Evolutionary conservation across 345 rosid species (phyloP).

Genomic region (Carallia brachiata): DNA sequence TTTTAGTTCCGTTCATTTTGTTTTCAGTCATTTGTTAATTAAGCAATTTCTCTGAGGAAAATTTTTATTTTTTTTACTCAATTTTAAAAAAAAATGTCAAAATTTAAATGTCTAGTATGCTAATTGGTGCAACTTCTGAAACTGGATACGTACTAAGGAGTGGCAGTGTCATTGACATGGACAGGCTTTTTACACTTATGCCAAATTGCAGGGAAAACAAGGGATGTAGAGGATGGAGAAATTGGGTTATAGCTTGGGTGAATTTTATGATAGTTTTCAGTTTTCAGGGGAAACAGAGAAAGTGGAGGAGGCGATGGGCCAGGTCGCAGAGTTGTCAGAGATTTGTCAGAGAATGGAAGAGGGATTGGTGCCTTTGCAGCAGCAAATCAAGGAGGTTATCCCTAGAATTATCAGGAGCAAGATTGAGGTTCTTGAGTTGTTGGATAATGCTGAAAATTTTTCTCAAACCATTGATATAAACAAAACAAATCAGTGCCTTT

Average conservation of each 20-base stretch:
- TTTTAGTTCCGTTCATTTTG: no score
- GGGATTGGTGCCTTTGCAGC: slow-evolving; percentile 79
- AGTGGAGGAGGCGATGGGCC: slow-evolving; percentile 47
- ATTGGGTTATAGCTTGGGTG: slow-evolving; percentile 56
- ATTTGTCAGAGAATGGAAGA: slow-evolving; percentile 73
- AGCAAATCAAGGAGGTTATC: slow-evolving; percentile 87
- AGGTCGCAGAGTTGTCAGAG: slow-evolving; percentile 72
- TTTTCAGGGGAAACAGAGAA: slow-evolving; percentile 68
- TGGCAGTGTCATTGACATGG: no score
- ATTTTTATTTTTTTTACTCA: no score
- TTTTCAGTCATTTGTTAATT: no score
- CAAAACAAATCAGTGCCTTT: neutral
- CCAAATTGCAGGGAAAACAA: slow-evolving; percentile 53
- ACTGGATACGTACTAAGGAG: no score
- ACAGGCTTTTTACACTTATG: neutral
- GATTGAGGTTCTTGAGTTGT: slow-evolving; percentile 59
- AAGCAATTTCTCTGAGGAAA: no score
- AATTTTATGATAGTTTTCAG: slow-evolving; percentile 64
- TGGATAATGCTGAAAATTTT: slow-evolving; percentile 57
- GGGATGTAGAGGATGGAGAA: slow-evolving; percentile 89
- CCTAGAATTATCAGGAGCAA: slow-evolving; percentile 92
- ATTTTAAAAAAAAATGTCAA: no score
- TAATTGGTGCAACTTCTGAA: no score
- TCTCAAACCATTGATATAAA: slow-evolving; percentile 32
- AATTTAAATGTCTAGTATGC: no score